Evolutionary conservation across 1,284 basidiomycete genomes (phyloP), one percentile per base, ranked within the genome.

Genomic region (Cryptococcus sp.): DNA sequence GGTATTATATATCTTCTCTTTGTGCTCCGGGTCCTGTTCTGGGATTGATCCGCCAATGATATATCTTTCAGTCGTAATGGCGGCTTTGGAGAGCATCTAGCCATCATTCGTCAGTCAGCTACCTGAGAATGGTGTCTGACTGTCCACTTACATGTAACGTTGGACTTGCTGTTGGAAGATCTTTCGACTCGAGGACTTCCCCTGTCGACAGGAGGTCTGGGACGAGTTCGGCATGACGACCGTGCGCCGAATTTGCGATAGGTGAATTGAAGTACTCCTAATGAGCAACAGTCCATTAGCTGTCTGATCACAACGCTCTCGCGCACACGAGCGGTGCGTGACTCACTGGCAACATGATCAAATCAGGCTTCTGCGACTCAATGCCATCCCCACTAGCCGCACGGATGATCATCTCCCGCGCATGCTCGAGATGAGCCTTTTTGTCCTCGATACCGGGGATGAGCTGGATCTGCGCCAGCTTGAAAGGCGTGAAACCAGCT

Each of bases 1-100:
- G 58, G 69, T 82, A 50, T 82, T 84, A 4, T 86, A 89, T 77
- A 86, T 80, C 7, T 84, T 59, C 27, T 39, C 42, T 8, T 52
- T 20, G 8, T 58, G 57, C 3, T 49, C 53, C 11, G 43, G 41
- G 10, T 55, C 27, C 45, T 57, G 42, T 38, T 58, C 63, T 5
- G 61, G 61, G 17, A 65, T 62, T 3, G 57, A 60, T 3, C 63
- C 63, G 11, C 61, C 63, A 38, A 65, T 58, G 30, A 65, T 40
- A 39, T 54, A 60, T 23, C 50, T 22, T 16, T 42, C 25, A 5
- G 50, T 45, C 49, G 62, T 54, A 15, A 35, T 43, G 2, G 63
- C 63, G 1, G 40, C 43, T 5, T 46, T n/a, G 15, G 63, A 65
- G 1, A 65, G 58, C 58, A 60, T 60, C 54, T 62, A 41, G 30